Base-by-base conservation (phyloP, 1,139 yeast genomes). In the Debaryomyces nepalensis region DNA sequence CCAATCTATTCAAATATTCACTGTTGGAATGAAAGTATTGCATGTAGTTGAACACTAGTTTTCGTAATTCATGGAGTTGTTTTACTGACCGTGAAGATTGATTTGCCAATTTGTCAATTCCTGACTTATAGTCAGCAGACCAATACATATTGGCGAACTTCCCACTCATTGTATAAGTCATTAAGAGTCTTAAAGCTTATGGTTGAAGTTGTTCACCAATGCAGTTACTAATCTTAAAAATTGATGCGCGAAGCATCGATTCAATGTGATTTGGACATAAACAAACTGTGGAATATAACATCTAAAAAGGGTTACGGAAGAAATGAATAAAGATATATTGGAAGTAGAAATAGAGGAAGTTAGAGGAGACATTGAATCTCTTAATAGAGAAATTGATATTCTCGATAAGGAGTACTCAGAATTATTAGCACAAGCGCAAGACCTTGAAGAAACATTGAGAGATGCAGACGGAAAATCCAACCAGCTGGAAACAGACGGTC, bases 41-140 rank as follows among this genome's bases (percentile, higher is more conserved):
- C 66, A 73, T 65, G 47, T 68, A 68, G 42, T 54, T 61, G 49
- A 69, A 66, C 33, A 72, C 70, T 49, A 73, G 59, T 42, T 60
- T 66, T 19, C 76, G 59, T 19, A 73, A 59, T 35, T 73, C 77
- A 48, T 73, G 78, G 7, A 72, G 54, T 53, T 73, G 79, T 20
- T 56, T 54, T 22, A 73, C 52, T 9, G 77, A 70, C 20, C 60
- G 54, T 14, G 52, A 46, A 19, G 68, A 59, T 48, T 73, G 77
- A 2, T 50, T 46, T 14, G 60, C 52, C 27, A 74, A 52, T 33
- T 49, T 54, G 21, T 62, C 64, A 14, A 73, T 63, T 2, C 77
- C 76, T 4, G 70, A 53, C 29, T 54, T 56, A 47, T 66, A 70
- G 56, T 74, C 79, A 3, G 76, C 57, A 4, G 77, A 66, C 77